A percentile compares a stretch with the other conserved stretches of the same genome.
Conservation (phyloP, 805 yeast species). For the Ogataea populi-albae region DNA sequence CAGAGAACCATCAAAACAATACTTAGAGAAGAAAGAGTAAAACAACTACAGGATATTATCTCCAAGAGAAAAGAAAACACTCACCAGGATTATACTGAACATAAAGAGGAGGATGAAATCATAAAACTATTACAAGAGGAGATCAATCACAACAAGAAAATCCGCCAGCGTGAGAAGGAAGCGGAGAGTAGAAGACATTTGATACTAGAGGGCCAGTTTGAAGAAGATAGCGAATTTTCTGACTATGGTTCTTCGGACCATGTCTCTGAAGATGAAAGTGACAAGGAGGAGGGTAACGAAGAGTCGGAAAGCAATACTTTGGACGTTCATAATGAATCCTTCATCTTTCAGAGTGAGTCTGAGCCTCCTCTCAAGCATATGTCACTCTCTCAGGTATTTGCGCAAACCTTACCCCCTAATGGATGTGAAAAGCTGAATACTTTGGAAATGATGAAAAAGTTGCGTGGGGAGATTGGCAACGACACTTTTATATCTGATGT, state of each 20-base stretch:
- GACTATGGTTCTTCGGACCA: conserved; percentile 27
- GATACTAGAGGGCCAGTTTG: conserved; percentile 25
- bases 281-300: conserved; percentile 13
- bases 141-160: conserved; percentile 14
- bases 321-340: conserved; percentile 13
- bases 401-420: conserved; percentile 21
- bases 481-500: conserved; percentile 15
- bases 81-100: conserved; percentile 5
- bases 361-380: conserved; percentile 6
- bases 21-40: conserved; percentile 13
- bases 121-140: conserved; percentile 25
- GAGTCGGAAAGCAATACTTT: neutral
- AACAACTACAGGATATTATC: conserved; percentile 14
- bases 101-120: conserved; percentile 18
- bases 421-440: conserved; percentile 20
- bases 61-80: conserved; percentile 13
- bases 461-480: conserved; percentile 13
- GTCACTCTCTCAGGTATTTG: conserved; percentile 27
- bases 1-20: conserved; percentile 15
- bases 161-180: conserved; percentile 16
- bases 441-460: conserved; percentile 16
- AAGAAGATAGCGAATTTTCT: conserved; percentile 29
- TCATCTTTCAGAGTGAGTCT: conserved; percentile 15
- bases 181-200: conserved; percentile 12
- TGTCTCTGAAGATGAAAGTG: conserved; percentile 24